Evolutionary conservation across 306 rosid species (phyloP), one percentile per base, ranked within the genome.

Genomic region (Vicia faba): DNA sequence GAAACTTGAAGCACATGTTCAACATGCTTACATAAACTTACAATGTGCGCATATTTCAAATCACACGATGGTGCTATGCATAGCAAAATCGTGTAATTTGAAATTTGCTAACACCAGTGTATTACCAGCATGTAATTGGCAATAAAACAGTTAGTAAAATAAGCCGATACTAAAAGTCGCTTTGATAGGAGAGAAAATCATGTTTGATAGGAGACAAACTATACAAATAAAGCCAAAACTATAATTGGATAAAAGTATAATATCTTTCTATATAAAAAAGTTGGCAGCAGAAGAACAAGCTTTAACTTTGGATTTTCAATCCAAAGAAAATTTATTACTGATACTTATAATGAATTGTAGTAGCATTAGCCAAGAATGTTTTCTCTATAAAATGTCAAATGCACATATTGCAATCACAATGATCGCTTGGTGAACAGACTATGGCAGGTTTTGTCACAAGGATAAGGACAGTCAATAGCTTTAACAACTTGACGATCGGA

Each of bases 361-460:
- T 68, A 59, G 29, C 69, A 28, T 11, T 28, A 58, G 5, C 19
- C 69, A 56, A 68, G 20, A 40, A 70, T 31, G 16, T 43, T 45
- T 10, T 14, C 78, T 51, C 61, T 51, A 48, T 51, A 61, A 53
- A 71, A 48, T 78, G 60, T 58, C 63, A 77, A 74, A 59, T 66
- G 57, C 73, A 54, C 59, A 68, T 54, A 69, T 68, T 56, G 48
- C 66, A 64, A 61, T 66, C 50, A 55, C 70, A 43, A 36, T 54
- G 19, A 55, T 28, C 59, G 86, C 84, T 88, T 80, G 84, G 84
- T 83, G 65, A 80, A 86, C 69, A 87, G 79, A 73, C 89, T 79
- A 76, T 91, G 97, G 78, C 96, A 91, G 70, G 90, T 86, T 7
- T 55, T 87, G 87, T 88, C 97, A 73, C 97, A 91, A 20, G 97